Evolutionary conservation across 169 alveolate genomes (phyloP), one percentile per base, ranked within the genome.

Genomic region (Cryptosporidium baileyi): DNA sequence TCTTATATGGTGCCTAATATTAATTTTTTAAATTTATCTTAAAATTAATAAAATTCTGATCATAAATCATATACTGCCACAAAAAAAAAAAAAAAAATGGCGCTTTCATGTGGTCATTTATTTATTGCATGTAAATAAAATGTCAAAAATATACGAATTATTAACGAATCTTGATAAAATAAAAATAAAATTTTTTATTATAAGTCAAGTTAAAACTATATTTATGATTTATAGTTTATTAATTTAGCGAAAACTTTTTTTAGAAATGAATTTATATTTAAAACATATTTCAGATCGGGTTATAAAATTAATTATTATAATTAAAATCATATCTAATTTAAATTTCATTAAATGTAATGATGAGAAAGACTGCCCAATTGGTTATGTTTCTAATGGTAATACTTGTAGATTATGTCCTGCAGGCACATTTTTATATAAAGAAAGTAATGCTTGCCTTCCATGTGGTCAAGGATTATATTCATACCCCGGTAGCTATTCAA

Each of bases 21-120:
- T n/a, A n/a, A n/a, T n/a, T n/a, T n/a, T n/a, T n/a, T n/a, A n/a
- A n/a, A n/a, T n/a, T n/a, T n/a, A n/a, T n/a, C 63, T n/a, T 51
- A 11, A 51, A 57, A 28, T 19, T 57, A 17, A 19, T 57, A 26
- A 28, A 26, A 57, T 57, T 57, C 2, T 17, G n/a, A n/a, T n/a
- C n/a, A n/a, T n/a, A n/a, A n/a, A n/a, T n/a, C n/a, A n/a, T n/a
- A n/a, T n/a, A n/a, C n/a, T n/a, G n/a, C n/a, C n/a, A n/a, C 3
- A 38, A 61, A 61, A 49, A 49, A 61, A 49, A 61, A 61, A 22
- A 26, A 15, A 36, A 36, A 15, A 24, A 26, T 65, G 81, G 81
- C 81, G 81, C 81, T 62, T 44, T 65, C 81, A 65, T 65, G 81
- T 65, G 81, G 81, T 51, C 81, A 65, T 28, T 6, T 45, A n/a